Evolutionary conservation across 345 rosid genomes (phyloP), one percentile per base, ranked within the genome.

Genomic region (Tarenaya hassleriana): DNA sequence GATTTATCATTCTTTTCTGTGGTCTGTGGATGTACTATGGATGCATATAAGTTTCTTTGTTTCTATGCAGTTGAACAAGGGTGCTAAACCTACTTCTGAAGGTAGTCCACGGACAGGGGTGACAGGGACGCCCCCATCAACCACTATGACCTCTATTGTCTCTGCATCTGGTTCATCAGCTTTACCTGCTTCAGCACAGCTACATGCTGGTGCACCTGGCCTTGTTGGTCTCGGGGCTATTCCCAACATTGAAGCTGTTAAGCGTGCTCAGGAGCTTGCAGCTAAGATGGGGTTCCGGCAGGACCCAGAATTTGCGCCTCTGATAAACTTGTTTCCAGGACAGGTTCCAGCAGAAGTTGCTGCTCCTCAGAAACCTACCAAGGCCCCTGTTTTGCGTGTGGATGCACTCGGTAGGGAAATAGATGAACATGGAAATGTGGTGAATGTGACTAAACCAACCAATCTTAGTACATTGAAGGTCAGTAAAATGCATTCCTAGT

Each of bases 401-500:
- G 96, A 92, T 74, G 82, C 94, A 1, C 88, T 76, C 62, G 98
- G 98, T 61, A 79, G 95, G 74, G 98, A 92, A 76, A 88, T 88
- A 60, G 96, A 84, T 63, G 98, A 92, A 68, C 83, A 88, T 58
- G 98, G 96, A 47, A 88, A 88, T 61, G 70, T 92, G 10, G 82
- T 92, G 71, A 88, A 71, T 47, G 62, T 73, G 67, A 56, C 91
- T 43, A 88, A 84, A 64, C 96, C 96, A 52, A 92, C 77, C 79
- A 83, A 92, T 69, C 89, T 85, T 62, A 92, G 96, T 80, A 92
- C 98, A 16, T 78, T 88, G 27, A 92, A 92, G 94, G 98, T 91
- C 66, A 58, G 71, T 33, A 14, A 42, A 37, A 38, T 39, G 46
- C 41, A 29, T 13, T n/a, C 8, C 44, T 13, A 5, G 16, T 7